Conservation (phyloP, 306 rosid genomes). For the Inga oerstediana region DNA sequence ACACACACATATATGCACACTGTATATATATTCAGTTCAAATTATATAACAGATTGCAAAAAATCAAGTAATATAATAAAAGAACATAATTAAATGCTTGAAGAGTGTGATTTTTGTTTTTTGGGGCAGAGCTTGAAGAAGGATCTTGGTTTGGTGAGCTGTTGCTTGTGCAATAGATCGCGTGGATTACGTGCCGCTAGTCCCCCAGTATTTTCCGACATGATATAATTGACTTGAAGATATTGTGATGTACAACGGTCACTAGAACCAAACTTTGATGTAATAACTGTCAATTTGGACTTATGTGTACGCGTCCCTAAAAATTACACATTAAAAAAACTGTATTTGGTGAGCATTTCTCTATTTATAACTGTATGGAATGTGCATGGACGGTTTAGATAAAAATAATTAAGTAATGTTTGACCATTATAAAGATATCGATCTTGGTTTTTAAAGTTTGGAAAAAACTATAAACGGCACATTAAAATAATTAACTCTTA, state of each 20-base stretch:
- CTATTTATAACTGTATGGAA: background rate
- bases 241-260: slow-evolving; percentile 36
- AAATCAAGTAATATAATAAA: no score
- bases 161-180: slow-evolving; percentile 3
- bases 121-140: slow-evolving; percentile 1
- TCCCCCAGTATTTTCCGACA: background rate
- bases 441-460: no score
- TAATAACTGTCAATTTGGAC: slow-evolving; percentile 45
- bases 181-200: slow-evolving; percentile 22
- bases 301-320: background rate
- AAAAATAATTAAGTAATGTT: no score
- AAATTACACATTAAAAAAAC: background rate
- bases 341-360: background rate
- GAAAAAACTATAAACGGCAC: no score
- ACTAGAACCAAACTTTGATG: slow-evolving; percentile 45
- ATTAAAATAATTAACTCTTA: no score
- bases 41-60: no score
- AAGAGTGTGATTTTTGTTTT: background rate
- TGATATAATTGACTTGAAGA: background rate
- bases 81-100: background rate
- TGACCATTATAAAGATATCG: no score
- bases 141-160: slow-evolving; percentile 23
- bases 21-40: no score
- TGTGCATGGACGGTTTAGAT: background rate
- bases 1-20: no score